Base-by-base conservation (phyloP, 495 filamentous ascomycete genomes). In the Podospora pseudoanserina region DNA sequence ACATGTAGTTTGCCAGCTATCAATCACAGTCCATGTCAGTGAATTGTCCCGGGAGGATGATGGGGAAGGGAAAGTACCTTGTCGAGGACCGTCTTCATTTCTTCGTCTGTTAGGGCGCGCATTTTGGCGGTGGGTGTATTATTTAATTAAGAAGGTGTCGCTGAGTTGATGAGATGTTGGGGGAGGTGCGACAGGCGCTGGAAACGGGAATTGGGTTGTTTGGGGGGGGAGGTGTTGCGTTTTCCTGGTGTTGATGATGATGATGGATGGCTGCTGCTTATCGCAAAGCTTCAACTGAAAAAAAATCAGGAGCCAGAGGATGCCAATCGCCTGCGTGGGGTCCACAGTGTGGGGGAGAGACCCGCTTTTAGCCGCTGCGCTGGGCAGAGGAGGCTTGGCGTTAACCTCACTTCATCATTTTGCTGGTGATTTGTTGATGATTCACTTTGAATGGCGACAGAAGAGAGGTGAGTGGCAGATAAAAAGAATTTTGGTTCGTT, bases 51-150 rank as follows among this genome's bases (percentile, higher is more conserved):
- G 34, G 15, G 18, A 4, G 32, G 16, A 23, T 23, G 57, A 34
- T 6, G 18, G 13, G 6, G 16, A 2, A 16, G 59, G 28, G 26
- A 4, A 11, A 18, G 3, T 62, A 73, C 71, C 69, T 97, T 97
- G 63, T 85, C 79, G 78, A 97, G 93, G 67, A 96, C 86, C 0
- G 84, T 86, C 66, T 88, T 82, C 28, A 87, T 90, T 72, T 93
- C 91, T 68, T 80, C 73, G 75, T 93, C 91, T 20, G 90, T 92
- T 63, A 94, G 83, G 64, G 88, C 82, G 63, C 91, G 87, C 91
- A 94, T 94, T 20, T 68, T 80, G 70, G 57, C 63, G 32, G 60
- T 32, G 4, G 53, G 63, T 32, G 44, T 59, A 28, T 63, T 34
- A 9, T 13, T 26, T 23, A 18, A 30, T 26, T 26, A 18, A 28